Evolutionary conservation across 768 basidiomycete species (phyloP), one percentile per base, ranked within the genome.

Genomic region (Lyophyllum decastes): DNA sequence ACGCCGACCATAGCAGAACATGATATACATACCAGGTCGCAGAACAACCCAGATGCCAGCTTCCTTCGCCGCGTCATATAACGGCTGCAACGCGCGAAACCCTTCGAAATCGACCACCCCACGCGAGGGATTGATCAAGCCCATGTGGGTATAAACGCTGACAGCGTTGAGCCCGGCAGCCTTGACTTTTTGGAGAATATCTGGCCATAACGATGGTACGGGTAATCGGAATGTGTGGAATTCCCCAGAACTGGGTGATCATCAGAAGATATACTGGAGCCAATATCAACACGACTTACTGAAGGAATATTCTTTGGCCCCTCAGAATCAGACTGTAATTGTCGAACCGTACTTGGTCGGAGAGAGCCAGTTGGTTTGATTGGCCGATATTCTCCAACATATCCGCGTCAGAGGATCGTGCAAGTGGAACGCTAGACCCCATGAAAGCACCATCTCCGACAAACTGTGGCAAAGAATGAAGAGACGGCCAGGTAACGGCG

Each of bases 191-290:
- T 94, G 86, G 41, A 94, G 81, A 49, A 94, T 85, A 65, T 93
- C 92, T 12, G 84, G 78, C 91, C 92, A 94, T 54, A 94, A 70
- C 2, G 83, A 83, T 16, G 88, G 90, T 0, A 92, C 87, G 10
- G 90, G 92, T 8, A 94, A 73, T 22, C 90, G 83, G 74, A 90
- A 94, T 0, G 90, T 84, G 64, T 93, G 92, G 69, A 92, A 91
- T 69, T 93, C 92, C 56, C 92, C 92, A 0, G 89, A 90, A 64
- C 91, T 92, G 57, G 8, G 40, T 41, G 11, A 30, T 34, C 2
- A 41, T 27, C 38, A 27, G 47, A 24, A 50, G 22, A 51, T 40
- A 55, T 35, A 8, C 38, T 17, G 41, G 7, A 25, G 50, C 35
- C 30, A 14, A 16, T 4, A 17, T 9, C n/a, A 38, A 52, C 10